Percentiles rank a stretch among this genome's conserved stretches.
Evolutionary conservation across 768 basidiomycete species (phyloP).

Genomic region (Glaciozyma martinii): DNA sequence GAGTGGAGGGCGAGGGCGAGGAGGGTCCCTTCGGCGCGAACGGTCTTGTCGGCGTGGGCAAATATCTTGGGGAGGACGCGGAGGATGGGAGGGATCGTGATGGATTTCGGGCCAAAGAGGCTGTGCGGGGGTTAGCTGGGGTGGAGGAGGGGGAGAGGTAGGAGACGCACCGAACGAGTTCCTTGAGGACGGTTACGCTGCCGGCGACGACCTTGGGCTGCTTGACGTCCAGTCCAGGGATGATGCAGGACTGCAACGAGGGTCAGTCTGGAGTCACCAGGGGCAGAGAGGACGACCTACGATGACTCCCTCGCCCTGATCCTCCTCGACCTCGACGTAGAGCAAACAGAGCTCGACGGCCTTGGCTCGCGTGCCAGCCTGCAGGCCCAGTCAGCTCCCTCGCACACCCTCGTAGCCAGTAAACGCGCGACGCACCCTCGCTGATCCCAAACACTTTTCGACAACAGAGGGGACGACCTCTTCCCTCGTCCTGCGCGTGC

Average conservation of each 20-base stretch:
- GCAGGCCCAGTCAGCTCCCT: conserved; percentile 37
- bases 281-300: conserved; percentile 52
- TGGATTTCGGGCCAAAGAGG: conserved; percentile 65
- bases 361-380: conserved; percentile 77
- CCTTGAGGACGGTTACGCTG: conserved; percentile 65
- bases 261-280: background rate
- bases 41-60: conserved; percentile 85
- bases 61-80: conserved; percentile 88
- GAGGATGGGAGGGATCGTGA: conserved; percentile 67
- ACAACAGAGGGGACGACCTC: conserved; percentile 81
- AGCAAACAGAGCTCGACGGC: conserved; percentile 76
- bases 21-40: conserved; percentile 78
- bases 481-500: conserved; percentile 52
- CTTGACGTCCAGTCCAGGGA: conserved; percentile 79
- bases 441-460: conserved; percentile 86
- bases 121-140: conserved; percentile 43
- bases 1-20: conserved; percentile 72
- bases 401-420: no score
- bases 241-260: conserved; percentile 54
- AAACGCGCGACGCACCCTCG: conserved; percentile 13
- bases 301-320: conserved; percentile 65
- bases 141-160: background rate
- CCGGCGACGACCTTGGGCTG: conserved; percentile 89
- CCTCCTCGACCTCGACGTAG: conserved; percentile 89
- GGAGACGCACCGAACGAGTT: conserved; percentile 63